Evolutionary conservation across 2,329 filamentous ascomycete genomes (phyloP).

Genomic region (Clarireedia monteithiana): DNA sequence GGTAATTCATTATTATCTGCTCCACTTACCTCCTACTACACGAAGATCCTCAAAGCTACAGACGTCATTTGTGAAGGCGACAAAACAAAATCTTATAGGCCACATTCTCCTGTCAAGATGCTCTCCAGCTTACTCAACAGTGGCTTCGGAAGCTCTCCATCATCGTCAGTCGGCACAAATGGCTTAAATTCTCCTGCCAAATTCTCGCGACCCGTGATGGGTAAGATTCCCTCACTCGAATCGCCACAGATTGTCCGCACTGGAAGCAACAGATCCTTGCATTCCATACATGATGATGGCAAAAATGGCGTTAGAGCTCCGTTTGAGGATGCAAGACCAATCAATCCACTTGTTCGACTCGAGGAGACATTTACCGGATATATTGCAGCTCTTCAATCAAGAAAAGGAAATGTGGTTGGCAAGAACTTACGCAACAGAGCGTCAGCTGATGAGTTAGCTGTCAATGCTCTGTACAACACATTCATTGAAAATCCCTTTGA

Average conservation of each 20-base stretch:
- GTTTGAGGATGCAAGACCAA: slow-evolving; percentile 44
- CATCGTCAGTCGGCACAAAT: slow-evolving; percentile 28
- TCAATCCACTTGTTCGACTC: slow-evolving; percentile 62
- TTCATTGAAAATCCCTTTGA: slow-evolving; percentile 78
- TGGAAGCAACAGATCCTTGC: slow-evolving; percentile 24
- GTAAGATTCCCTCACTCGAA: slow-evolving; percentile 36
- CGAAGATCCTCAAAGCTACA: slow-evolving; percentile 66
- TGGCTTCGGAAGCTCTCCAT: slow-evolving; percentile 38
- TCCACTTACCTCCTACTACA: slow-evolving; percentile 68
- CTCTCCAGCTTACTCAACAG: slow-evolving; percentile 73
- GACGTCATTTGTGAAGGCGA: slow-evolving; percentile 54
- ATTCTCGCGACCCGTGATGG: slow-evolving; percentile 28
- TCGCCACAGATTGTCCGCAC: slow-evolving; percentile 20
- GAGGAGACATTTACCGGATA: slow-evolving; percentile 84
- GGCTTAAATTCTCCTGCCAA: slow-evolving; percentile 19
- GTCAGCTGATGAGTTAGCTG: slow-evolving; percentile 64
- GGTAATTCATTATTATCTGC: slow-evolving; percentile 57
- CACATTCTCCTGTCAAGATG: slow-evolving; percentile 83
- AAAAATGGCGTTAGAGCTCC: slow-evolving; percentile 31
- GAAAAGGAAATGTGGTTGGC: slow-evolving; percentile 81
- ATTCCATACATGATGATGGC: slow-evolving; percentile 25
- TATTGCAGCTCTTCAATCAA: slow-evolving; percentile 70
- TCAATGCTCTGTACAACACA: slow-evolving; percentile 87
- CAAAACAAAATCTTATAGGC: slow-evolving; percentile 61
- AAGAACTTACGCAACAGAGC: slow-evolving; percentile 64